phyloP scores from a whole-genome alignment of 1,139 yeast genomes.

The Suhomyces guaymorum region DNA sequence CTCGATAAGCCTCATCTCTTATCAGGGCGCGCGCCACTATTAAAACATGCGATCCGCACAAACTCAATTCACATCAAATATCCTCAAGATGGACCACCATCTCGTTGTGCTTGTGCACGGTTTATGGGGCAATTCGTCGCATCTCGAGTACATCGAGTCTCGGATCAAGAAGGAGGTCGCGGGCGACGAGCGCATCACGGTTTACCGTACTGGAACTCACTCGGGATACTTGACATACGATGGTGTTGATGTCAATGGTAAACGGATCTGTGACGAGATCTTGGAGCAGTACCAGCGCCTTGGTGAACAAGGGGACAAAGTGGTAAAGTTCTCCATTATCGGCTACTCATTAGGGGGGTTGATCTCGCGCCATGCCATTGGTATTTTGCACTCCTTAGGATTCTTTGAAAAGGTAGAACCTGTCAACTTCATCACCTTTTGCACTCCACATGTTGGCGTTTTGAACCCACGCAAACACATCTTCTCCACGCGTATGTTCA shows the following conservation, averaged over 20 bases:
- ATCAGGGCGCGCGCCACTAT: too few species aligned
- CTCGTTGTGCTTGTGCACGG: conserved; percentile 78
- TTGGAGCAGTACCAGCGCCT: conserved; percentile 43
- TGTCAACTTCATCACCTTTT: conserved; percentile 69
- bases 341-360: conserved; percentile 88
- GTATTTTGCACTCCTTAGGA: conserved; percentile 57
- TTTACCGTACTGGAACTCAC: conserved; percentile 63
- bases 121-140: conserved; percentile 76
- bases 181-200: conserved; percentile 37
- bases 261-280: conserved; percentile 72
- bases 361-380: conserved; percentile 74
- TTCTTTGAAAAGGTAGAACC: conserved; percentile 53
- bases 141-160: conserved; percentile 57
- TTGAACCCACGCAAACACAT: conserved; percentile 57
- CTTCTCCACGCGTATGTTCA: conserved; percentile 48
- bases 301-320: conserved; percentile 24
- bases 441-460: conserved; percentile 83
- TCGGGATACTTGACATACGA: conserved; percentile 75
- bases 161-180: conserved; percentile 4
- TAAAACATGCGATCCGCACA: too few species aligned
- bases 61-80: too few species aligned
- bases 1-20: too few species aligned
- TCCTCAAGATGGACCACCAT: conserved; percentile 36
- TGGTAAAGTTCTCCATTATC: conserved; percentile 62
- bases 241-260: conserved; percentile 83